Percentiles rank a stretch among this genome's conserved stretches.
Conservation (phyloP, 1,284 basidiomycete species). For the Cryptococcus sp. region DNA sequence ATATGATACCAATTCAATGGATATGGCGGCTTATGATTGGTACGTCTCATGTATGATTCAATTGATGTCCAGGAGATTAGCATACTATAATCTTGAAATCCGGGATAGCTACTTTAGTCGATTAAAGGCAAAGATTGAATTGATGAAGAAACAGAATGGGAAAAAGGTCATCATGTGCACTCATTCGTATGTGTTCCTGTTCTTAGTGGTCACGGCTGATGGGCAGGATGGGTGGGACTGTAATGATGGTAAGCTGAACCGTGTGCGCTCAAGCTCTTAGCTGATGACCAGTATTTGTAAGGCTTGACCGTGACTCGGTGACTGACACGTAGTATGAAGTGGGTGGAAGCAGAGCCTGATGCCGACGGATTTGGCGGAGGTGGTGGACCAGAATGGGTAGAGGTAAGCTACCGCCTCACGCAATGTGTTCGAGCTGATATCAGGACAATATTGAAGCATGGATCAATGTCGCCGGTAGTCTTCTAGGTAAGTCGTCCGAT, state of each 20-base stretch:
- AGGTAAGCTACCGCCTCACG: conserved; percentile 56
- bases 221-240: conserved; percentile 75
- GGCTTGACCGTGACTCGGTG: too few species aligned
- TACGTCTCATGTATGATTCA: conserved; percentile 9
- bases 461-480: conserved; percentile 80
- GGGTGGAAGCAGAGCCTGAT: conserved; percentile 75
- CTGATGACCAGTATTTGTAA: conserved; percentile 38
- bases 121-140: conserved; percentile 79
- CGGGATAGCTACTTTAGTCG: conserved; percentile 90
- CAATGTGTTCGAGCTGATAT: not conserved
- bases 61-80: conserved; percentile 55
- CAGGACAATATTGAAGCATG: conserved; percentile 75
- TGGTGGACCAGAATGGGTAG: conserved; percentile 87
- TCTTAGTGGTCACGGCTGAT: conserved; percentile 3
- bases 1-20: conserved; percentile 85
- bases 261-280: not conserved
- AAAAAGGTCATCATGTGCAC: conserved; percentile 83
- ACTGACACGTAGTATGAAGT: conserved; percentile 66
- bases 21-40: conserved; percentile 87
- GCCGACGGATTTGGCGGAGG: conserved; percentile 61
- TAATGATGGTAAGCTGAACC: conserved; percentile 36
- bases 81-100: conserved; percentile 84
- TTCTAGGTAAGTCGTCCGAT: conserved; percentile 52
- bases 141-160: conserved; percentile 65
- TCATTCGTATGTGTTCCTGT: conserved; percentile 54